A percentile compares a stretch with the other conserved stretches of the same genome.
Conservation (phyloP, 176 grass and related monocot genomes). For the Areca catechu region DNA sequence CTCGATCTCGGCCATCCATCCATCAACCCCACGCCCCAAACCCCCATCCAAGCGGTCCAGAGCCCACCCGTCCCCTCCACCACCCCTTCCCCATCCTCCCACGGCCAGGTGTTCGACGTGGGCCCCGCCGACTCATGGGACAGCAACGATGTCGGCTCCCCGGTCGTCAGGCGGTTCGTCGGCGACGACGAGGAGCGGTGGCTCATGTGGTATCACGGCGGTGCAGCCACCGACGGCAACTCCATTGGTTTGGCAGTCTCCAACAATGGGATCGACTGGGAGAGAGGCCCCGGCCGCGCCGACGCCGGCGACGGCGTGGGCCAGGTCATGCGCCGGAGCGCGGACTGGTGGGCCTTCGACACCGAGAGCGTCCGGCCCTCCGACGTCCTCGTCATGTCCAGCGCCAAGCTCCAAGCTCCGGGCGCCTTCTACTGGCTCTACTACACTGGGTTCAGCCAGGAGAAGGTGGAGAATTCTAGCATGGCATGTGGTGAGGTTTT, state of each 20-base stretch:
- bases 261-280: conserved; percentile 56
- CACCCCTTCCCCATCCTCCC: conserved; percentile 5
- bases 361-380: conserved; percentile 48
- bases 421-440: conserved; percentile 81
- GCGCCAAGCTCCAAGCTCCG: conserved; percentile 28
- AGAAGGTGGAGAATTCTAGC: conserved; percentile 19
- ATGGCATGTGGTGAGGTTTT: no score
- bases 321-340: conserved; percentile 34
- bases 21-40: neutral
- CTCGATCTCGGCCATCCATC: neutral
- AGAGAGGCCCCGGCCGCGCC: conserved; percentile 14
- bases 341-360: conserved; percentile 91
- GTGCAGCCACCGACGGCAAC: conserved; percentile 10
- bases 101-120: conserved; percentile 18
- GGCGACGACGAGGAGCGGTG: conserved; percentile 29
- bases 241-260: conserved; percentile 50
- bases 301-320: conserved; percentile 6
- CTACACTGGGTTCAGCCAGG: conserved; percentile 63
- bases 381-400: conserved; percentile 67
- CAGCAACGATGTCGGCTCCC: conserved; percentile 27
- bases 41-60: neutral
- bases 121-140: conserved; percentile 23
- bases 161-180: conserved; percentile 56
- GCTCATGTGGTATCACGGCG: conserved; percentile 61
- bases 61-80: conserved; percentile 9